Evolutionary conservation across 2,329 filamentous ascomycete genomes (phyloP).

Genomic region (Botrytis squamosa): DNA sequence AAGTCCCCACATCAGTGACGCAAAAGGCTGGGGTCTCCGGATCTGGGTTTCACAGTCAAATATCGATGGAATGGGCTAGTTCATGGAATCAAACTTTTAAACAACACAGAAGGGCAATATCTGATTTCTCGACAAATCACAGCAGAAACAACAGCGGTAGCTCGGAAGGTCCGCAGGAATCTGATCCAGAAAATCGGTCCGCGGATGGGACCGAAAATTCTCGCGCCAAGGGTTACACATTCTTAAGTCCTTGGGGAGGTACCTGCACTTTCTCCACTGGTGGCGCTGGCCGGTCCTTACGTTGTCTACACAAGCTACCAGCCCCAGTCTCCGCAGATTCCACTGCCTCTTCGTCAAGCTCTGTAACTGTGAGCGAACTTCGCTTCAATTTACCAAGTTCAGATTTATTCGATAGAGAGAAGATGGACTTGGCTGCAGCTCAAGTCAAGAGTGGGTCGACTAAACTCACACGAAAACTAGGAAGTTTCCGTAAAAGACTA

Average conservation of each 20-base stretch:
- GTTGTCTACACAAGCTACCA: conserved; percentile 70
- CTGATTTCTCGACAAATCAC: conserved; percentile 29
- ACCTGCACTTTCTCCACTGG: conserved; percentile 83
- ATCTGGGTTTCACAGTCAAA: conserved; percentile 49
- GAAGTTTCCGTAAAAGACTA: conserved; percentile 15
- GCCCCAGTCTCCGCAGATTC: conserved; percentile 40
- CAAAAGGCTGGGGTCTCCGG: conserved; percentile 17
- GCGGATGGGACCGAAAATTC: conserved; percentile 23
- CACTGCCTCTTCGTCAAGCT: conserved; percentile 16
- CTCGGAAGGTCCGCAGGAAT: conserved; percentile 17
- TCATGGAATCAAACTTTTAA: conserved; percentile 33
- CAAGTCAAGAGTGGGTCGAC: conserved; percentile 15
- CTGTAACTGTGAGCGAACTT: conserved; percentile 68
- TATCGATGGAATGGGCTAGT: conserved; percentile 50
- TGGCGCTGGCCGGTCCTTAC: conserved; percentile 69
- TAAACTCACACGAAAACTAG: conserved; percentile 26
- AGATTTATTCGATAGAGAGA: conserved; percentile 44
- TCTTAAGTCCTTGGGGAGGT: conserved; percentile 83
- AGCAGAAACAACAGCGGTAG: conserved; percentile 27
- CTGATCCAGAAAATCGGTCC: conserved; percentile 10
- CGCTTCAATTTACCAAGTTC: conserved; percentile 80
- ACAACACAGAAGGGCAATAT: conserved; percentile 33
- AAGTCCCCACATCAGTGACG: conserved; percentile 5
- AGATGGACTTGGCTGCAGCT: conserved; percentile 16
- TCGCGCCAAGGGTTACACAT: conserved; percentile 62